Evolutionary conservation across 441 rosid species (phyloP).

Genomic region (Populus hybrid): DNA sequence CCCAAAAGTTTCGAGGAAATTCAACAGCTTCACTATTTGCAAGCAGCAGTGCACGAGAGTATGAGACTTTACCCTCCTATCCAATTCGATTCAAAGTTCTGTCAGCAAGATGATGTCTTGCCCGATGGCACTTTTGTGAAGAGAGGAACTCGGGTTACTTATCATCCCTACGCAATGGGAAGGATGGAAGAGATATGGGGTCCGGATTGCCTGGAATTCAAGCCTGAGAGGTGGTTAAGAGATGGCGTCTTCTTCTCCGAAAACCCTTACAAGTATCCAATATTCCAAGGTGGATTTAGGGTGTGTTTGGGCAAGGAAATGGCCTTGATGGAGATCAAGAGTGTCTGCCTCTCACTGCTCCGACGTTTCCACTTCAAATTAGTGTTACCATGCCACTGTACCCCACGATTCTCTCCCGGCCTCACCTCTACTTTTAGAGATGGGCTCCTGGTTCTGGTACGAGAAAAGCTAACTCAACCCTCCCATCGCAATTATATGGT

Average conservation of each 20-base stretch:
- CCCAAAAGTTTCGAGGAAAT: constrained; percentile 7
- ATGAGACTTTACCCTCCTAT: constrained; percentile 36
- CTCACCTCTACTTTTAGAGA: constrained; percentile 53
- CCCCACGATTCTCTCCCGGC: constrained; percentile 47
- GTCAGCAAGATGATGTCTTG: constrained; percentile 27
- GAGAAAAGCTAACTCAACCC: neutral
- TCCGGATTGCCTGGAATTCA: constrained; percentile 37
- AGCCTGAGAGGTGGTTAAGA: constrained; percentile 42
- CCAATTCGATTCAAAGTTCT: constrained; percentile 29
- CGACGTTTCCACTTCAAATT: constrained; percentile 33
- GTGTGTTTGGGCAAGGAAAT: constrained; percentile 43
- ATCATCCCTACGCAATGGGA: constrained; percentile 34
- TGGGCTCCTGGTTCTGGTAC: constrained; percentile 43
- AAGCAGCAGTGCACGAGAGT: constrained; percentile 33
- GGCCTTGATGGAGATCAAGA: constrained; percentile 31
- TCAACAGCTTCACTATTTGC: constrained; percentile 27
- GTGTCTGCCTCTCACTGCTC: constrained; percentile 35
- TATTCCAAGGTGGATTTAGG: constrained; percentile 37
- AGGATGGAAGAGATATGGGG: constrained; percentile 42
- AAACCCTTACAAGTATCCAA: constrained; percentile 28
- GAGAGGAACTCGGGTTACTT: constrained; percentile 24
- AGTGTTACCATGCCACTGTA: constrained; percentile 3
- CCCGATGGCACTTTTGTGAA: constrained; percentile 35
- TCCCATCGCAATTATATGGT: no score
- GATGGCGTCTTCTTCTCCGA: constrained; percentile 27